These are phyloP conservation scores for Lachnellula arida DNA, from an alignment of 2,329 filamentous ascomycete genomes.

Conservation along the genomic window DNA sequence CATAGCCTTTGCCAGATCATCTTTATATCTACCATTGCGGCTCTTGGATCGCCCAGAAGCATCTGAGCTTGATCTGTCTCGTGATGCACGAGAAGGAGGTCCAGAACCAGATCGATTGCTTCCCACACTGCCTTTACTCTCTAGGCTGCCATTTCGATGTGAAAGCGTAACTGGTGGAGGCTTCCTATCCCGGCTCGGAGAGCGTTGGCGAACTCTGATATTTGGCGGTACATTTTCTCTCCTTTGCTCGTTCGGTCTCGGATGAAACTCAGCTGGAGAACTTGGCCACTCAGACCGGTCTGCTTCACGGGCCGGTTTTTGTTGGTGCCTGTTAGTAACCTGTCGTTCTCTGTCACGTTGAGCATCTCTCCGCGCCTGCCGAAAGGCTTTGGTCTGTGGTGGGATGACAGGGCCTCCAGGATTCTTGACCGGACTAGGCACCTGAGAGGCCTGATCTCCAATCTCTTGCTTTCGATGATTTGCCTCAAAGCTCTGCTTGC, in stretches of 20 bases:
- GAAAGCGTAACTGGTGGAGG: slow-evolving; percentile 24
- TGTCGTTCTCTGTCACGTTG: slow-evolving; percentile 31
- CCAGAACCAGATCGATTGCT: slow-evolving; percentile 24
- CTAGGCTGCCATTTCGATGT: slow-evolving; percentile 16
- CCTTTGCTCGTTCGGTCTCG: slow-evolving; percentile 5
- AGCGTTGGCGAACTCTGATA: slow-evolving; percentile 17
- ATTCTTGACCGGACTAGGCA: slow-evolving; percentile 5
- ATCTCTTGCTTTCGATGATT: slow-evolving; percentile 24
- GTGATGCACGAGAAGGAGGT: slow-evolving; percentile 23
- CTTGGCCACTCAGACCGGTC: slow-evolving; percentile 16
- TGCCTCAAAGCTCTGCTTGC: slow-evolving; percentile 31
- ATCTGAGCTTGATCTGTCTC: slow-evolving; percentile 30
- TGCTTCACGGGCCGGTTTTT: slow-evolving; percentile 13
- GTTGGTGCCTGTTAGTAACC: slow-evolving; percentile 23
- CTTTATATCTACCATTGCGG: slow-evolving; percentile 28
- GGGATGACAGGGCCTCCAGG: slow-evolving; percentile 11
- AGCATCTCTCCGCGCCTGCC: slow-evolving; percentile 29
- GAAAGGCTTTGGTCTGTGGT: slow-evolving; percentile 26
- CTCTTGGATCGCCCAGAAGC: slow-evolving; percentile 29
- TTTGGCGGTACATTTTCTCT: slow-evolving; percentile 19
- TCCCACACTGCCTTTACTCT: slow-evolving; percentile 15
- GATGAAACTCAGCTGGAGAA: slow-evolving; percentile 12
- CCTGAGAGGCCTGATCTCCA: slow-evolving; percentile 16
- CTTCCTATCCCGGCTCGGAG: slow-evolving; percentile 25
- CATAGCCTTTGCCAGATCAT: slow-evolving; percentile 28